Conservation (phyloP, 1,284 basidiomycete species). For the Trichosporon sp. region DNA sequence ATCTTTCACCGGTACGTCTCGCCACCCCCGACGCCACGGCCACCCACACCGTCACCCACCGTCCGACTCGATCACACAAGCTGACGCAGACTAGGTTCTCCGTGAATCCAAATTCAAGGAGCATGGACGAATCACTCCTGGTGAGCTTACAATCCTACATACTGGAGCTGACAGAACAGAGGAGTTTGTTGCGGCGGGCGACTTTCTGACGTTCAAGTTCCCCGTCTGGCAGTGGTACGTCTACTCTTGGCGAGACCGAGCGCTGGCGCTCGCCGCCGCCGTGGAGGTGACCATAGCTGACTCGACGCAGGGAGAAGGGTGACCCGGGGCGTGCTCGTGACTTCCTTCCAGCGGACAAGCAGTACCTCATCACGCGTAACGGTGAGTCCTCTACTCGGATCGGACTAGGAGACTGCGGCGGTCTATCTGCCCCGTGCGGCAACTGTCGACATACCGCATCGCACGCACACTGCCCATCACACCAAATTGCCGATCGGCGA, state of each 20-base stretch:
- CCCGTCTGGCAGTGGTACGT: conserved; percentile 87
- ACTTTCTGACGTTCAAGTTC: conserved; percentile 92
- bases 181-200: conserved; percentile 92
- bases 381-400: conserved; percentile 43
- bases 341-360: conserved; percentile 89
- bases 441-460: not conserved
- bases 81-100: conserved; percentile 60
- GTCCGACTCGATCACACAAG: not conserved
- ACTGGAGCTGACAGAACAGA: conserved; percentile 53
- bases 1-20: conserved; percentile 75
- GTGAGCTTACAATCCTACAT: conserved; percentile 54
- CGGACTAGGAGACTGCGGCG: too few relatives aligned
- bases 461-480: not conserved
- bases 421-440: too few relatives aligned
- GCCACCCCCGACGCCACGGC: conserved; percentile 7
- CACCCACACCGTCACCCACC: too few relatives aligned
- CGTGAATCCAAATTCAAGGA: conserved; percentile 99
- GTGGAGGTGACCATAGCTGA: conserved; percentile 1
- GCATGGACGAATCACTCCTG: conserved; percentile 91
- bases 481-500: not conserved
- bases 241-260: not conserved
- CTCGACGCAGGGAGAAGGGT: conserved; percentile 68
- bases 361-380: conserved; percentile 89
- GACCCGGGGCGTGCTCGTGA: conserved; percentile 77
- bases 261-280: not conserved